Evolutionary conservation across 1,284 basidiomycete genomes (phyloP), one percentile per base, ranked within the genome.

Genomic region (Pseudozyma tsukubaensis): DNA sequence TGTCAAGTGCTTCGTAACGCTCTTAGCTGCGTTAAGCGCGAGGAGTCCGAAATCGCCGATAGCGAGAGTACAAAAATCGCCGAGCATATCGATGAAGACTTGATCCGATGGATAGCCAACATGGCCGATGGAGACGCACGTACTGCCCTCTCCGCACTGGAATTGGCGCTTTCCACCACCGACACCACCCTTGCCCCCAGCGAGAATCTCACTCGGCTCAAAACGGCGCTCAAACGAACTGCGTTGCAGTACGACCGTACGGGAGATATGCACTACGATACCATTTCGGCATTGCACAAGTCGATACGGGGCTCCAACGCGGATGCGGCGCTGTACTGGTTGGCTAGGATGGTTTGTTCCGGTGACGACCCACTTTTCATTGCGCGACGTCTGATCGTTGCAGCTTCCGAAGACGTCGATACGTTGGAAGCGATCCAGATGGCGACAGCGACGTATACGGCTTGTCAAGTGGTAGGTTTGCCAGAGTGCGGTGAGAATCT

Each of bases 311-410:
- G 93, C 8, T 90, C 89, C 55, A 89, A 94, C 75, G 89, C 90
- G 1, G 88, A 89, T 76, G 94, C 92, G 0, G 92, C 92, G 8
- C 86, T 96, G 86, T 96, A 95, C 85, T 96, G 93, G 93, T 61
- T 85, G 0, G 83, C 81, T 11, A 62, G 84, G 6, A 84, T 85
- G 83, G 77, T 83, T 9, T 72, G 70, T 11, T 75, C 89, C n/a
- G 94, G 93, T 12, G 93, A 96, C 83, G 94, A 96, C 85, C 92
- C 94, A 2, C 82, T 94, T 39, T 96, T 91, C 80, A 89, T 95
- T 67, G 92, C 91, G 1, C 87, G 94, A 29, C 87, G 93, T 35
- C 88, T 94, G 85, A 89, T 93, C 14, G 91, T 94, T 1, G 91
- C 92, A 59, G 92, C 93, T 1, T 92, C 91, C 56, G 93, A 94